Evolutionary conservation across 768 basidiomycete genomes (phyloP).

Genomic region (Lentinula edodes): DNA sequence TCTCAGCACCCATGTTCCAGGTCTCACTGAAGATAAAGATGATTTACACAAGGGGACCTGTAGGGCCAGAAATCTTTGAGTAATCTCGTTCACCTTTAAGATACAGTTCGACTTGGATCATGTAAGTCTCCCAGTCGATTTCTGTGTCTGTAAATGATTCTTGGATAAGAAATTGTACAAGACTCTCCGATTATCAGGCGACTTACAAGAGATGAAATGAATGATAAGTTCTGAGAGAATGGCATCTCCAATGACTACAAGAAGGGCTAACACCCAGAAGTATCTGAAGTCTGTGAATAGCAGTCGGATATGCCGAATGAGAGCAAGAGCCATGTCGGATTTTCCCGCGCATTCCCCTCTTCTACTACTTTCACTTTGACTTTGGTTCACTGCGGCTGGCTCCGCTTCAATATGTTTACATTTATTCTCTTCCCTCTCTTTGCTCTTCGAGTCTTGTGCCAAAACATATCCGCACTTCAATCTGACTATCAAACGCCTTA

Average conservation of each 20-base stretch:
- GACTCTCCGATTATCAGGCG: constrained; percentile 12
- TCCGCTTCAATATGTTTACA: not conserved
- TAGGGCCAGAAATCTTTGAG: constrained; percentile 76
- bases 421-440: not conserved
- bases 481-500: not conserved
- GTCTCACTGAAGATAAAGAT: not conserved
- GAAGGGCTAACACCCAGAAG: constrained; percentile 61
- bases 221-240: constrained; percentile 78
- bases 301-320: constrained; percentile 17
- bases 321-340: not conserved
- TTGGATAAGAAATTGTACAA: not conserved
- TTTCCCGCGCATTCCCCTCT: not conserved
- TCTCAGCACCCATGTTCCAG: not conserved
- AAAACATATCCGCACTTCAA: not conserved
- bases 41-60: constrained; percentile 85
- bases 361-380: not conserved
- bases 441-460: not conserved
- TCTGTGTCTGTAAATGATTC: constrained; percentile 73
- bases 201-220: constrained; percentile 76
- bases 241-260: constrained; percentile 72
- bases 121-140: constrained; percentile 97
- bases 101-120: constrained; percentile 79
- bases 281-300: constrained; percentile 51
- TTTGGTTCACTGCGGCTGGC: not conserved
- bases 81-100: constrained; percentile 82